Base-by-base conservation (phyloP, 441 rosid genomes). In the Theobroma grandiflorum region DNA sequence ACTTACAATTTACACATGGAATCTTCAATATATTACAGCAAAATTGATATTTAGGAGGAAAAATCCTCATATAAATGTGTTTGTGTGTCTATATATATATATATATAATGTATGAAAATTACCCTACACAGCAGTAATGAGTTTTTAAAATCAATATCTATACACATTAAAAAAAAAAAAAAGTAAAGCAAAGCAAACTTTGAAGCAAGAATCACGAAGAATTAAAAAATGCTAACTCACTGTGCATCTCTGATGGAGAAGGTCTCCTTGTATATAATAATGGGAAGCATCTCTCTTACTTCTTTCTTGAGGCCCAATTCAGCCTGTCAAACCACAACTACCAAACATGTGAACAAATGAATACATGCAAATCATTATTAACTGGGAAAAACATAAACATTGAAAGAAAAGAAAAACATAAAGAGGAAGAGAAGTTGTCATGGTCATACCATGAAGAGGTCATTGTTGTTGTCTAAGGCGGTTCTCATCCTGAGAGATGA, bases 241-340 rank as follows among this genome's bases (percentile, higher is more conserved):
- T 77, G 95, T 77, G 91, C 83, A 80, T 95, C 99, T 79, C 69
- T 87, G 26, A 95, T 82, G 7, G 91, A 87, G 87, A 95, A 95
- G 91, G 96, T 95, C 88, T 94, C 95, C 83, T 76, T 91, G 82
- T 85, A 95, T 55, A 94, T 85, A 57, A 95, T 84, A 82, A 94
- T 86, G 65, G 99, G 98, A 8, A 95, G 89, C 99, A 95, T 91
- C 90, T 95, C 97, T 82, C 98, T 90, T 77, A 95, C 75, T 78
- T 95, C 99, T 81, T 93, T 92, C 87, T 89, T 91, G 86, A 95
- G 84, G 22, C 99, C 98, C 88, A 87, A 35, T 74, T 92, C 95
- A 85, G 82, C 89, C 94, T 92, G 89, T 73, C 59, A 55, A 79
- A 43, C 52, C 75, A 55, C 80, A 74, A 70, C 4, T 16, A 58